phyloP scores from a whole-genome alignment of 2,329 filamentous ascomycete species.

The Fusarium succisae region DNA sequence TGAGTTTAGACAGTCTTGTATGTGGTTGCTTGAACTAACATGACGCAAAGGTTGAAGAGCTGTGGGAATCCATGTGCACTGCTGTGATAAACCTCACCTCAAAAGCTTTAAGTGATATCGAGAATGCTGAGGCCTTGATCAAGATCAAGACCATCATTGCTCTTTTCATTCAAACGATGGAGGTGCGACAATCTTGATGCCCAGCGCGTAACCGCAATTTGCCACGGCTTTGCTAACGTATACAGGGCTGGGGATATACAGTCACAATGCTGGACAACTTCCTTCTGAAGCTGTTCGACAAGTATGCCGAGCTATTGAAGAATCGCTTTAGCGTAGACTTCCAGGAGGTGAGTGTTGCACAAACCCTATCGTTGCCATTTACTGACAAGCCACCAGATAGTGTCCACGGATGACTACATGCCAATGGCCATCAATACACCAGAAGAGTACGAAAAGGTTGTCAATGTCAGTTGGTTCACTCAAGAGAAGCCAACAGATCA shows the following conservation, averaged over 20 bases:
- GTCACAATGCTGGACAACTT: slow-evolving; percentile 84
- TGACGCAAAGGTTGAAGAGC: slow-evolving; percentile 79
- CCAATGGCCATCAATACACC: slow-evolving; percentile 93
- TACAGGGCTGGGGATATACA: slow-evolving; percentile 90
- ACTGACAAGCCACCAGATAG: slow-evolving; percentile 58
- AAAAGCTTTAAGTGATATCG: slow-evolving; percentile 79
- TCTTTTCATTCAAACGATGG: slow-evolving; percentile 98
- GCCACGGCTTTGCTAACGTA: slow-evolving; percentile 72
- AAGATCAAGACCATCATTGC: slow-evolving; percentile 94
- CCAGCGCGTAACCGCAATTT: slow-evolving; percentile 63
- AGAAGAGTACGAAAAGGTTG: slow-evolving; percentile 94
- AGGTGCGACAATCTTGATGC: slow-evolving; percentile 78
- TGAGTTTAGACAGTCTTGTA: slow-evolving; percentile 54
- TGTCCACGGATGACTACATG: slow-evolving; percentile 98
- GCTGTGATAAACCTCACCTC: slow-evolving; percentile 84
- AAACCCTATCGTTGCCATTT: background rate
- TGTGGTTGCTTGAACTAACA: slow-evolving; percentile 2
- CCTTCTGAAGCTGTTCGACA: slow-evolving; percentile 88
- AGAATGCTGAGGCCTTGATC: slow-evolving; percentile 88
- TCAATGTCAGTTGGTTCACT: slow-evolving; percentile 95
- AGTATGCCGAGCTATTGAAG: slow-evolving; percentile 92
- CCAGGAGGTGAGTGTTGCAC: slow-evolving; percentile 71
- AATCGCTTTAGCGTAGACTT: slow-evolving; percentile 94
- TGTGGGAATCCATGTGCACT: slow-evolving; percentile 98
- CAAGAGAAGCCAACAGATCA: slow-evolving; percentile 82